Evolutionary conservation across 2,329 filamentous ascomycete species (phyloP).

Genomic region (Calonectria hawksworthii): DNA sequence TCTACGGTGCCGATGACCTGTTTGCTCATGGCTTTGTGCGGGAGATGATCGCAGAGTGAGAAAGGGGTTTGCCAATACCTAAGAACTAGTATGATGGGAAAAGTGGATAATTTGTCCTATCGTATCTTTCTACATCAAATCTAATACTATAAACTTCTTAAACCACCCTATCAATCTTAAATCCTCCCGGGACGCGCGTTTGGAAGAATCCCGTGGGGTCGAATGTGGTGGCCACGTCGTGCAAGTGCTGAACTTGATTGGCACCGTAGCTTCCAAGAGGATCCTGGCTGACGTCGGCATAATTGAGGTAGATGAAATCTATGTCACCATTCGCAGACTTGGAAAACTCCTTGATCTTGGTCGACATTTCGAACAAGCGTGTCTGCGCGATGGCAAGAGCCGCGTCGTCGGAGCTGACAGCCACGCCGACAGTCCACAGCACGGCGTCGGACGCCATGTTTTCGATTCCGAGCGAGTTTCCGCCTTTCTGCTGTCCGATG

Average conservation of each 20-base stretch:
- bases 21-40: too few species aligned
- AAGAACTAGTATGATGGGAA: too few species aligned
- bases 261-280: background rate
- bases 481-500: background rate
- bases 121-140: too few species aligned
- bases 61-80: too few species aligned
- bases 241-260: background rate
- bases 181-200: background rate
- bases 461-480: background rate
- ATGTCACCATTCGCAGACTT: background rate
- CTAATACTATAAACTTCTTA: background rate
- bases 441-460: background rate
- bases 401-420: background rate
- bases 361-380: background rate
- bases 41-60: too few species aligned
- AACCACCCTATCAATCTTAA: background rate
- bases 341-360: background rate
- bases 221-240: background rate
- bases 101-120: too few species aligned
- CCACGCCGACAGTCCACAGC: background rate
- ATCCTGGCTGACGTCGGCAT: background rate
- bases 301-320: background rate
- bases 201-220: background rate
- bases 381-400: background rate
- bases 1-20: too few species aligned